These are phyloP conservation scores for Limonium bicolor DNA, from an alignment of 148 eudicot species.

Conservation along the genomic window DNA sequence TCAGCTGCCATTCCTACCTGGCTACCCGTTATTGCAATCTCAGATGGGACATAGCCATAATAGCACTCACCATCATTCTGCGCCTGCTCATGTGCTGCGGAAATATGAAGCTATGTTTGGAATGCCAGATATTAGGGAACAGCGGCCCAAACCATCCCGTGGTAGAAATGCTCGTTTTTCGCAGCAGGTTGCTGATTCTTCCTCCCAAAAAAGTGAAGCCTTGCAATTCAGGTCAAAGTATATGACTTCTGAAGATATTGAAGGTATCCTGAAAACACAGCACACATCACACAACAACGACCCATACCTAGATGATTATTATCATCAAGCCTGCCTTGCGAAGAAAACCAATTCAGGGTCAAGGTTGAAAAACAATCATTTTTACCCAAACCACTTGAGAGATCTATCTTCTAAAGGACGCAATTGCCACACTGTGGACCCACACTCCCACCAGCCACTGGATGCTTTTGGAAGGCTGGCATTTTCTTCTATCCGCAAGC, in stretches of 20 bases:
- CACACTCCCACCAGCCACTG: constrained; percentile 80
- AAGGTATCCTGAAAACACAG: constrained; percentile 58
- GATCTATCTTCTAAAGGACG: constrained; percentile 61
- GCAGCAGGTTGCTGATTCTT: constrained; percentile 39
- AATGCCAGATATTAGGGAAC: constrained; percentile 32
- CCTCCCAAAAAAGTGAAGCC: constrained; percentile 23
- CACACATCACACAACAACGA: constrained; percentile 59
- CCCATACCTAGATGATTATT: constrained; percentile 69
- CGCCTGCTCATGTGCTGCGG: constrained; percentile 25
- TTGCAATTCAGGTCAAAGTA: constrained; percentile 41
- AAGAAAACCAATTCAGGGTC: constrained; percentile 36
- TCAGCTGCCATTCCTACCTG: constrained; percentile 28
- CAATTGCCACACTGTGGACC: constrained; percentile 48
- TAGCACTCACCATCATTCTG: constrained; percentile 25
- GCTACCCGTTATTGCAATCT: constrained; percentile 24
- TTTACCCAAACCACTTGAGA: constrained; percentile 60
- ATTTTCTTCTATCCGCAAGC: constrained; percentile 81
- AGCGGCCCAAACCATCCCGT: constrained; percentile 26
- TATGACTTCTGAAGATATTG: constrained; percentile 60
- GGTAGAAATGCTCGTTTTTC: constrained; percentile 26
- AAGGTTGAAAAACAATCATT: constrained; percentile 57
- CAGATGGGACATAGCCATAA: constrained; percentile 27
- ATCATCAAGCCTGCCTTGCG: constrained; percentile 58
- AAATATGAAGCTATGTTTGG: constrained; percentile 40
- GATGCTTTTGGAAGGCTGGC: constrained; percentile 84